Evolutionary conservation across 169 alveolate species (phyloP).

Genomic region (Theileria sp.): DNA sequence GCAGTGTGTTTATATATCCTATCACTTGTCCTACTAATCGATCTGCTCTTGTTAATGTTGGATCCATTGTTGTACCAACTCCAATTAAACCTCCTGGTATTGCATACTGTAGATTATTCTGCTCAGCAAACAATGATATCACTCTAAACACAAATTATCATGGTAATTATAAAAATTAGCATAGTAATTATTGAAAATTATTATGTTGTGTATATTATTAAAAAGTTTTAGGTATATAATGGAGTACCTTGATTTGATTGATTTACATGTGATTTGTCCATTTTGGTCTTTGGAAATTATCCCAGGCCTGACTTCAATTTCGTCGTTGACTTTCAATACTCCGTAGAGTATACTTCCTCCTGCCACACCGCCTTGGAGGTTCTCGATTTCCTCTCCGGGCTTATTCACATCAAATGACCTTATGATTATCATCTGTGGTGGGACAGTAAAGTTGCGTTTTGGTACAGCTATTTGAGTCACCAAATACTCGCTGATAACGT

Average conservation of each 20-base stretch:
- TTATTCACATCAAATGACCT: constrained; percentile 98
- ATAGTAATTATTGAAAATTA: no score
- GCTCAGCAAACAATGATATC: constrained; percentile 94
- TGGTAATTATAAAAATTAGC: constrained; percentile 53
- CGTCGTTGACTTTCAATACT: constrained; percentile 94
- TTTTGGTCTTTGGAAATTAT: constrained; percentile 86
- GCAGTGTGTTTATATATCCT: constrained; percentile 93
- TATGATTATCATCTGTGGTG: constrained; percentile 97
- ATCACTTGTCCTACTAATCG: constrained; percentile 95
- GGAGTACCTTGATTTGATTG: constrained; percentile 73
- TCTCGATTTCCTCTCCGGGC: constrained; percentile 97
- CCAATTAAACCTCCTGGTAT: constrained; percentile 96
- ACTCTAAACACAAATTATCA: constrained; percentile 57
- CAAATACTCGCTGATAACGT: constrained; percentile 93
- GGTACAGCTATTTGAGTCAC: constrained; percentile 94
- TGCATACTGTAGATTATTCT: constrained; percentile 95
- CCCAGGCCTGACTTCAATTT: constrained; percentile 98
- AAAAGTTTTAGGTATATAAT: not conserved
- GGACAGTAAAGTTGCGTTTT: constrained; percentile 92
- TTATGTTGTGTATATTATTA: no score
- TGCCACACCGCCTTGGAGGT: constrained; percentile 98
- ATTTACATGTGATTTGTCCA: constrained; percentile 87
- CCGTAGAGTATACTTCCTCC: constrained; percentile 98
- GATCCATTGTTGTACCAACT: constrained; percentile 97
- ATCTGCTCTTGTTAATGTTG: constrained; percentile 96